These are phyloP conservation scores for Trypethelium eluteriae DNA, from an alignment of 495 filamentous ascomycete species.

Conservation along the genomic window DNA sequence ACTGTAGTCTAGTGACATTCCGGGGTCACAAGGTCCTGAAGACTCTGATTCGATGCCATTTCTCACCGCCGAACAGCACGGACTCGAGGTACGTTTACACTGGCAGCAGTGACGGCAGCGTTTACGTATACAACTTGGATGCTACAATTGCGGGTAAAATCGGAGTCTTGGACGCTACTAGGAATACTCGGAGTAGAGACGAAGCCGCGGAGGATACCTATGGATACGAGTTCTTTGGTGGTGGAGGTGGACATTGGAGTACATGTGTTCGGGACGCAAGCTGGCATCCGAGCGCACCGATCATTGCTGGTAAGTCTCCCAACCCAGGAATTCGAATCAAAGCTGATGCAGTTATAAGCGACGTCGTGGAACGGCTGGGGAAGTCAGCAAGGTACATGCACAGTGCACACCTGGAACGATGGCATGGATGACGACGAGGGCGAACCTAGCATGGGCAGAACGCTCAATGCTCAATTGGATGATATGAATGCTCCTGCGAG, in stretches of 20 bases:
- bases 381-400: constrained; percentile 62
- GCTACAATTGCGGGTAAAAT: constrained; percentile 75
- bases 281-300: constrained; percentile 87
- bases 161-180: constrained; percentile 64
- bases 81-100: constrained; percentile 89
- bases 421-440: constrained; percentile 56
- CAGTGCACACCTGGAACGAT: constrained; percentile 69
- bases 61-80: constrained; percentile 81
- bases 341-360: constrained; percentile 40
- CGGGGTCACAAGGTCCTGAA: constrained; percentile 78
- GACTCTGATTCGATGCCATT: constrained; percentile 91
- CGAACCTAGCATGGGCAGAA: constrained; percentile 49
- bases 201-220: constrained; percentile 28
- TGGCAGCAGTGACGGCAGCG: constrained; percentile 77
- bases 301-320: constrained; percentile 66
- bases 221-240: constrained; percentile 28
- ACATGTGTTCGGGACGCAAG: constrained; percentile 87
- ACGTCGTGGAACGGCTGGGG: constrained; percentile 74
- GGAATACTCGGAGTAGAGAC: constrained; percentile 45
- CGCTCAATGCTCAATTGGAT: constrained; percentile 43
- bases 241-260: constrained; percentile 48
- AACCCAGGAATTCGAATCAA: constrained; percentile 20
- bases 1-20: constrained; percentile 91
- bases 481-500: constrained; percentile 11
- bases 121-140: constrained; percentile 91